Evolutionary conservation across 257 asterid genomes (phyloP).

Genomic region (Fraxinus excelsior): DNA sequence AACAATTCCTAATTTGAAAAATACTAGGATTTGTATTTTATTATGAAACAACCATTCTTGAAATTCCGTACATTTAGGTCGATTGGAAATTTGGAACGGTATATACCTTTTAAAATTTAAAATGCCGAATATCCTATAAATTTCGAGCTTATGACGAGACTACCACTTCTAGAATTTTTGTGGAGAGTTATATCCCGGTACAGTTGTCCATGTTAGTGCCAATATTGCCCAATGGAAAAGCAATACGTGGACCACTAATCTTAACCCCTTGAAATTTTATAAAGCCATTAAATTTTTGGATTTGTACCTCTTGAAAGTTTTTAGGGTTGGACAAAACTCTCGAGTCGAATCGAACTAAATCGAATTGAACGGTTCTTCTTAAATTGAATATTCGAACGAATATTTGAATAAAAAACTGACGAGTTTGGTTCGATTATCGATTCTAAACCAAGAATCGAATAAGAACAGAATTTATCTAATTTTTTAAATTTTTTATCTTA

Average conservation of each 20-base stretch:
- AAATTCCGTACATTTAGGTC: constrained; percentile 36
- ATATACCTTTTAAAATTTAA: too few relatives aligned
- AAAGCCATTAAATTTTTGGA: neutral
- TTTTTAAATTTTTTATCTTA: too few relatives aligned
- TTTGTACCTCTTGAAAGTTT: constrained; percentile 23
- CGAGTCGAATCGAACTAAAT: too few relatives aligned
- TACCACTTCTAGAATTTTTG: constrained; percentile 13
- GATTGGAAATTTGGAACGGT: constrained; percentile 17
- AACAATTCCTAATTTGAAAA: neutral
- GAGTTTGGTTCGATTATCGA: too few relatives aligned
- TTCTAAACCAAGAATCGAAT: too few relatives aligned
- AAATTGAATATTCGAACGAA: too few relatives aligned
- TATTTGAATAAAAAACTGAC: too few relatives aligned
- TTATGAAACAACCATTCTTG: neutral
- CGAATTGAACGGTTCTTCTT: too few relatives aligned
- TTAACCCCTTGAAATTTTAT: neutral
- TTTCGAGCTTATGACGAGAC: neutral
- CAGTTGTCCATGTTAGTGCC: too few relatives aligned
- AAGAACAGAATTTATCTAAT: too few relatives aligned
- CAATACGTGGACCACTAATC: too few relatives aligned
- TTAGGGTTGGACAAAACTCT: too few relatives aligned
- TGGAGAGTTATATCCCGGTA: neutral
- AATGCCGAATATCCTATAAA: neutral
- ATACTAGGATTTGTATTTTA: neutral
- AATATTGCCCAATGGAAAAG: constrained; percentile 13